Conservation (phyloP, 179 eudicot species). For the Beta corolliflora region DNA sequence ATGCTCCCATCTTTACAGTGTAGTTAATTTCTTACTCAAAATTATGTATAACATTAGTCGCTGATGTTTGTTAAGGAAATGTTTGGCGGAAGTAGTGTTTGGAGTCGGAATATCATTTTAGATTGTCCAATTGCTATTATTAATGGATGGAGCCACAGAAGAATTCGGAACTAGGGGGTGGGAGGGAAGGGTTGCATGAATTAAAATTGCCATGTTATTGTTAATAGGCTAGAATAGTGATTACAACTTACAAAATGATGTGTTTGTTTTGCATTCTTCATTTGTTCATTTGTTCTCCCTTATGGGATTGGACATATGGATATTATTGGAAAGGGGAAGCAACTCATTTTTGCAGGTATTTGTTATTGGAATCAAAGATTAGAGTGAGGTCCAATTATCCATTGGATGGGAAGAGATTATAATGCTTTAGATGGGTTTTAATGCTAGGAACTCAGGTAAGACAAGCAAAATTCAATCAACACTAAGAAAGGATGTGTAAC, state of each 20-base stretch:
- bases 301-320: not conserved
- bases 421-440: not conserved
- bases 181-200: too few relatives aligned
- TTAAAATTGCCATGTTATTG: too few relatives aligned
- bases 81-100: not conserved
- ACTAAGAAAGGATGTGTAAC: too few relatives aligned
- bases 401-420: not conserved
- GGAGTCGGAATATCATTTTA: not conserved
- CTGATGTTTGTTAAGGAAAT: not conserved
- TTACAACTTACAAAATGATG: not conserved
- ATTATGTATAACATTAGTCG: not conserved
- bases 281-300: not conserved
- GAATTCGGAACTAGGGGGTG: too few relatives aligned
- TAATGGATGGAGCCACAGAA: too few relatives aligned
- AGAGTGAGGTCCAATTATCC: not conserved
- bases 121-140: not conserved
- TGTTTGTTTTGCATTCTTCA: not conserved
- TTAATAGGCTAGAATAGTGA: not conserved
- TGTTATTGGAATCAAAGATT: not conserved
- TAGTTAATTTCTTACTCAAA: not conserved
- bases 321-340: not conserved
- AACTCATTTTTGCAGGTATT: not conserved
- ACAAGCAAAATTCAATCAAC: too few relatives aligned
- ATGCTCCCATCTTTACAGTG: too few relatives aligned
- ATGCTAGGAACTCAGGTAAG: too few relatives aligned